These are phyloP conservation scores for Dacryopinax primogenitus DNA, from an alignment of 768 basidiomycete species.

Conservation along the genomic window DNA sequence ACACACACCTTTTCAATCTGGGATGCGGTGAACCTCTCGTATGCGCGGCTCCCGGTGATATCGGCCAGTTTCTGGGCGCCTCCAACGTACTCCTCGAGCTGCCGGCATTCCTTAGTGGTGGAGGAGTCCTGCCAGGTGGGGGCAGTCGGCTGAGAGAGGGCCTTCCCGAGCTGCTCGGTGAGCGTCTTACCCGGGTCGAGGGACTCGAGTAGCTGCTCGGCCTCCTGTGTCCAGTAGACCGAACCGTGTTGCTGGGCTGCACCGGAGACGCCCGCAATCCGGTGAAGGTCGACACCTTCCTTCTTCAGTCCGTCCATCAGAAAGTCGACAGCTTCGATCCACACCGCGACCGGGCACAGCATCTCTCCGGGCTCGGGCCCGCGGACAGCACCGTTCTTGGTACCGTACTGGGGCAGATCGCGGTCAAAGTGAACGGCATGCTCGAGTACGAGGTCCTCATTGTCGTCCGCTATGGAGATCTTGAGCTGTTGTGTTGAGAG, in stretches of 20 bases:
- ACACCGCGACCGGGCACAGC: constrained; percentile 68
- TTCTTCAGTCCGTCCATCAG: constrained; percentile 49
- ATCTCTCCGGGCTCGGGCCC: constrained; percentile 61
- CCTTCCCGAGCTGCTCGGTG: constrained; percentile 44
- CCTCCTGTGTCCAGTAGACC: constrained; percentile 61
- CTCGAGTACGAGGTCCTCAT: constrained; percentile 50
- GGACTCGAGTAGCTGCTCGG: constrained; percentile 38
- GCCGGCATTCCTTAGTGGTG: constrained; percentile 58
- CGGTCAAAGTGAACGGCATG: constrained; percentile 64
- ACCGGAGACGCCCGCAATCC: constrained; percentile 56
- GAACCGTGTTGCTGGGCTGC: constrained; percentile 86
- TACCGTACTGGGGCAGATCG: constrained; percentile 59
- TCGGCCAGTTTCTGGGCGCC: constrained; percentile 60
- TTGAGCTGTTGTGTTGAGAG: constrained; percentile 79
- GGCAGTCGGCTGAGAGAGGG: constrained; percentile 53
- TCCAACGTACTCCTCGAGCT: constrained; percentile 53
- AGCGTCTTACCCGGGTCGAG: constrained; percentile 43
- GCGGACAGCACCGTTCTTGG: constrained; percentile 49
- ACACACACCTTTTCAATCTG: constrained; percentile 60
- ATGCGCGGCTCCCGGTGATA: constrained; percentile 68
- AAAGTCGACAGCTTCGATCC: constrained; percentile 74
- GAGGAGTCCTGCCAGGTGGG: constrained; percentile 92
- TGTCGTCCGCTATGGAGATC: constrained; percentile 51
- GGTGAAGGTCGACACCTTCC: constrained; percentile 44
- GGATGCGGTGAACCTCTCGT: constrained; percentile 77